phyloP scores from a whole-genome alignment of 208 protist genomes.

The Leptomonas pyrrhocoris region DNA sequence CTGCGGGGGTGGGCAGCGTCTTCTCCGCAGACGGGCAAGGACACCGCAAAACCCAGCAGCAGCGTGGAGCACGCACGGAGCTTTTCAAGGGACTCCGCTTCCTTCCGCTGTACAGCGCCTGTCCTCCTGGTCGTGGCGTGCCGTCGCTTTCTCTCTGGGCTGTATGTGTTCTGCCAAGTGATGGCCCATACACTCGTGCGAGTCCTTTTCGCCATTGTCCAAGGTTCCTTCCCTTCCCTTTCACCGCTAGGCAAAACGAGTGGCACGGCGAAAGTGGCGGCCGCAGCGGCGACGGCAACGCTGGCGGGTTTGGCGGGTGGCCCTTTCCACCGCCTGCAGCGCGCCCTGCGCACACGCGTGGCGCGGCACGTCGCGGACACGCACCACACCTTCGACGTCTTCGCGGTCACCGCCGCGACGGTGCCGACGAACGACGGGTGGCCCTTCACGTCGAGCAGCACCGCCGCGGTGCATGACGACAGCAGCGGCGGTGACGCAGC shows the following conservation, averaged over 20 bases:
- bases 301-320: background rate
- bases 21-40: background rate
- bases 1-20: conserved; percentile 15
- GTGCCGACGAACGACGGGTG: background rate
- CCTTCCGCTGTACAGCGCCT: too few relatives aligned
- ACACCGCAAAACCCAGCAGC: background rate
- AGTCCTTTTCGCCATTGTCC: background rate
- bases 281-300: background rate
- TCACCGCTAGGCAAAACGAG: background rate
- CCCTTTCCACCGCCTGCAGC: background rate
- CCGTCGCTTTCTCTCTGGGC: background rate
- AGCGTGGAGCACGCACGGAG: background rate
- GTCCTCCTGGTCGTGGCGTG: background rate
- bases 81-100: too few relatives aligned
- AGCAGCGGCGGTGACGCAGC: background rate
- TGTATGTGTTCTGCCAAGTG: background rate
- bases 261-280: background rate
- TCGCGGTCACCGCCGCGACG: background rate
- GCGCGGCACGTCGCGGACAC: conserved; percentile 20
- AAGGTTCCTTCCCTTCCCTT: background rate
- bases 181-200: background rate
- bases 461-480: background rate
- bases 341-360: background rate
- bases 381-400: conserved; percentile 11
- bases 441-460: background rate